phyloP scores from a whole-genome alignment of 2,329 filamentous ascomycete genomes.

The Calonectria pauciramosa region DNA sequence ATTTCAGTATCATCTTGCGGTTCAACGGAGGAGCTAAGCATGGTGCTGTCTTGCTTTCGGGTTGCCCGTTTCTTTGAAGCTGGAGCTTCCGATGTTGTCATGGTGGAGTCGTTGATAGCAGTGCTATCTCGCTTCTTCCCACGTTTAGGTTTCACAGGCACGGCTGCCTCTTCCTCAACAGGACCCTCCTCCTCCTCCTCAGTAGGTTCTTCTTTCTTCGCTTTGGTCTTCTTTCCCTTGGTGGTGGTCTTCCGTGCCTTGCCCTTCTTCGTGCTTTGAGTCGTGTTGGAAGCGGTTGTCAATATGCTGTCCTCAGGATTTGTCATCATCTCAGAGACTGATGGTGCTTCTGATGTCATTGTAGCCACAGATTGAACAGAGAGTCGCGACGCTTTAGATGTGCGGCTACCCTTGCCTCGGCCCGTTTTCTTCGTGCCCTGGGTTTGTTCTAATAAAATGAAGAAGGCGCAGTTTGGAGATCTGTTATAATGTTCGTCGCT shows the following conservation, averaged over 20 bases:
- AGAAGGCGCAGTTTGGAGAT: conserved; percentile 86
- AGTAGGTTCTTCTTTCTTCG: conserved; percentile 66
- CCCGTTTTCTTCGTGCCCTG: conserved; percentile 67
- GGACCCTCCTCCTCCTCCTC: conserved; percentile 56
- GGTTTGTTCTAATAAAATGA: conserved; percentile 74
- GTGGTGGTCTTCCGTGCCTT: conserved; percentile 65
- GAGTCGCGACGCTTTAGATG: conserved; percentile 78
- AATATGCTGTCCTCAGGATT: conserved; percentile 71
- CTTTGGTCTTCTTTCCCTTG: conserved; percentile 50
- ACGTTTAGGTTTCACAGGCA: conserved; percentile 55
- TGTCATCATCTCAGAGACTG: conserved; percentile 61
- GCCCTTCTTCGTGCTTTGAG: conserved; percentile 69
- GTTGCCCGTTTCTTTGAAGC: conserved; percentile 72
- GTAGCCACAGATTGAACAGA: conserved; percentile 71
- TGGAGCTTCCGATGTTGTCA: conserved; percentile 60
- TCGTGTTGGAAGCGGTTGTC: conserved; percentile 72
- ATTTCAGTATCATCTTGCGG: conserved; percentile 57
- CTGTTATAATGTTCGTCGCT: conserved; percentile 90
- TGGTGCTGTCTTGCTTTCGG: conserved; percentile 63
- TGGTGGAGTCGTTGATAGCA: conserved; percentile 64
- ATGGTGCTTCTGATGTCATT: conserved; percentile 62
- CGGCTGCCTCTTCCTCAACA: conserved; percentile 37
- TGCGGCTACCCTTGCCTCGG: conserved; percentile 66
- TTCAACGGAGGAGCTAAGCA: conserved; percentile 56
- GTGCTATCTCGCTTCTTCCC: conserved; percentile 76